phyloP scores from a whole-genome alignment of 768 basidiomycete genomes.

The Scleroderma bovista region DNA sequence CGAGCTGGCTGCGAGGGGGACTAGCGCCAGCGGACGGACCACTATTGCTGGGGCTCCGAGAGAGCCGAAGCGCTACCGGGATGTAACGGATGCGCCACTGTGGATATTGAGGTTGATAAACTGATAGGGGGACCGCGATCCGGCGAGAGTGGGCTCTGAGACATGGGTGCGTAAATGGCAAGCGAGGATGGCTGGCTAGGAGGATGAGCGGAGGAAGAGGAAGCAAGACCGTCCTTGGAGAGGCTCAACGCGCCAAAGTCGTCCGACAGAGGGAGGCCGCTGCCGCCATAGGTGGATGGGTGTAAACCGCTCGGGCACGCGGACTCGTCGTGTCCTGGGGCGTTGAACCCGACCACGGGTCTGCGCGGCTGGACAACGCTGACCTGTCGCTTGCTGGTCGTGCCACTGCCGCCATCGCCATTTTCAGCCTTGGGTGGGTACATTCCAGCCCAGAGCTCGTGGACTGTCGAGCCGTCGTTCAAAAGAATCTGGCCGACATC shows the following conservation, averaged over 20 bases:
- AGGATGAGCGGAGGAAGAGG: conserved; percentile 45
- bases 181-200: conserved; percentile 70
- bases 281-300: conserved; percentile 34
- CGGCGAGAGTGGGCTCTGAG: conserved; percentile 53
- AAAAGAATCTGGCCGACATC: conserved; percentile 75
- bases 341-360: conserved; percentile 64
- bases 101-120: conserved; percentile 58
- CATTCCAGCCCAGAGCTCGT: conserved; percentile 74
- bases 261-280: conserved; percentile 66
- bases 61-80: conserved; percentile 47
- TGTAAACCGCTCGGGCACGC: conserved; percentile 28
- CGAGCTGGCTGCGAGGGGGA: conserved; percentile 42
- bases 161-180: conserved; percentile 68
- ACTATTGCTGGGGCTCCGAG: conserved; percentile 63
- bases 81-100: conserved; percentile 34
- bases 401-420: conserved; percentile 64
- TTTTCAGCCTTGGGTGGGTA: conserved; percentile 59
- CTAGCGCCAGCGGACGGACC: conserved; percentile 49
- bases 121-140: conserved; percentile 53
- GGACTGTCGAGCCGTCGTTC: conserved; percentile 66
- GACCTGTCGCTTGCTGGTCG: conserved; percentile 77
- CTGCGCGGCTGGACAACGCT: conserved; percentile 75
- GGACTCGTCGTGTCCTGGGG: conserved; percentile 44
- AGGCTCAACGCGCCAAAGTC: conserved; percentile 63
- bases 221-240: conserved; percentile 16